phyloP scores from a whole-genome alignment of 2,329 filamentous ascomycete genomes.

The Mariannaea sp. region DNA sequence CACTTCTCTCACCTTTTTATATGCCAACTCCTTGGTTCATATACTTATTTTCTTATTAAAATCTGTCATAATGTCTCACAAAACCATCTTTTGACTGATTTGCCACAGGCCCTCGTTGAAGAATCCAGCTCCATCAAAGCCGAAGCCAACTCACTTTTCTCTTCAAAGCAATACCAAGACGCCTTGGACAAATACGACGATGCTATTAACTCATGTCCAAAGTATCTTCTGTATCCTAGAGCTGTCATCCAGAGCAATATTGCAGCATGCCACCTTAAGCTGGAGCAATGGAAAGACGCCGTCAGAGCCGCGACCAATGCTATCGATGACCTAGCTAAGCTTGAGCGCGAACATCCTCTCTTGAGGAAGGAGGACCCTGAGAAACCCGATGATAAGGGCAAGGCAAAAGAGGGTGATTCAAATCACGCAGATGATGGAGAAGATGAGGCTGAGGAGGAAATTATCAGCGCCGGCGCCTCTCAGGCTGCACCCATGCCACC shows the following conservation, averaged over 20 bases:
- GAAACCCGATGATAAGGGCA: constrained; percentile 45
- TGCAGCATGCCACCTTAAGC: constrained; percentile 83
- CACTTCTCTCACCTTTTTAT: neutral
- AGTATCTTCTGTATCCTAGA: constrained; percentile 85
- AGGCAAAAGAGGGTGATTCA: constrained; percentile 37
- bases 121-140: constrained; percentile 76
- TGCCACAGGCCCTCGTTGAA: constrained; percentile 63
- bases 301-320: constrained; percentile 74
- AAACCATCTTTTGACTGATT: neutral
- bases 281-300: constrained; percentile 84
- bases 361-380: constrained; percentile 28
- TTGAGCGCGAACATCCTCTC: constrained; percentile 51
- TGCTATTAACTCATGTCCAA: constrained; percentile 77
- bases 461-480: constrained; percentile 62
- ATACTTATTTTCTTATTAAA: no score
- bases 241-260: constrained; percentile 89
- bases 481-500: constrained; percentile 50
- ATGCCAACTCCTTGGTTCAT: no score
- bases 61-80: no score
- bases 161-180: constrained; percentile 69
- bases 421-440: constrained; percentile 45
- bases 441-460: constrained; percentile 58
- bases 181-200: constrained; percentile 84
- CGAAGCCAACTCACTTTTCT: constrained; percentile 81
- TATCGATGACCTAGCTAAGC: constrained; percentile 70